Evolutionary conservation across 257 asterid genomes (phyloP).

Genomic region (Solanum clarkiae): DNA sequence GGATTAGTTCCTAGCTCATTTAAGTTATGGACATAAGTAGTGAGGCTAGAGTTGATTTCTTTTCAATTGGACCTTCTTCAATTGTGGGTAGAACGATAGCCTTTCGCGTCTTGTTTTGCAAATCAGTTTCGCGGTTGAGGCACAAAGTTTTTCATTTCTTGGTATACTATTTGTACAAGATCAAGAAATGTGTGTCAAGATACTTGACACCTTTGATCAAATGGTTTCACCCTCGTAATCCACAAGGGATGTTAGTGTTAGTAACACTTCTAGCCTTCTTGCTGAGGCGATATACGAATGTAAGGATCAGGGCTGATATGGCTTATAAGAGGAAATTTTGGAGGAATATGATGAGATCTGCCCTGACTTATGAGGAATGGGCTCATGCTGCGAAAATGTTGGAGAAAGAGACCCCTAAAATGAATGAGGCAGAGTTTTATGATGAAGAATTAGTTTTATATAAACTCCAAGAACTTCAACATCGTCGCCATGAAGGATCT

Average conservation of each 20-base stretch:
- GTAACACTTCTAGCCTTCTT: slow-evolving; percentile 64
- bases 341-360: slow-evolving; percentile 90
- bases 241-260: slow-evolving; percentile 79
- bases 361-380: slow-evolving; percentile 95
- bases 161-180: slow-evolving; percentile 22
- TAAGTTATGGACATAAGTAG: slow-evolving; percentile 67
- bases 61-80: slow-evolving; percentile 66
- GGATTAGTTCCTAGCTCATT: not conserved
- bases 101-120: slow-evolving; percentile 56
- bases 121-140: slow-evolving; percentile 49
- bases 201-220: slow-evolving; percentile 49
- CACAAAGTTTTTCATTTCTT: slow-evolving; percentile 24
- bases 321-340: slow-evolving; percentile 86
- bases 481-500: slow-evolving; percentile 82
- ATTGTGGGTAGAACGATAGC: slow-evolving; percentile 59
- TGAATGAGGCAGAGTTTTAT: slow-evolving; percentile 68
- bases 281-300: slow-evolving; percentile 65
- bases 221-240: slow-evolving; percentile 88
- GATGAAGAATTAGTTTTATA: slow-evolving; percentile 83
- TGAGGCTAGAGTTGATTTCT: slow-evolving; percentile 57
- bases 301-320: slow-evolving; percentile 75
- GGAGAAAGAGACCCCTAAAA: slow-evolving; percentile 59
- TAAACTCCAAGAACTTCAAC: slow-evolving; percentile 75
- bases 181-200: slow-evolving; percentile 19
- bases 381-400: slow-evolving; percentile 94